Conservation (phyloP, 2,329 filamentous ascomycete species). For the Penicillium sp. region DNA sequence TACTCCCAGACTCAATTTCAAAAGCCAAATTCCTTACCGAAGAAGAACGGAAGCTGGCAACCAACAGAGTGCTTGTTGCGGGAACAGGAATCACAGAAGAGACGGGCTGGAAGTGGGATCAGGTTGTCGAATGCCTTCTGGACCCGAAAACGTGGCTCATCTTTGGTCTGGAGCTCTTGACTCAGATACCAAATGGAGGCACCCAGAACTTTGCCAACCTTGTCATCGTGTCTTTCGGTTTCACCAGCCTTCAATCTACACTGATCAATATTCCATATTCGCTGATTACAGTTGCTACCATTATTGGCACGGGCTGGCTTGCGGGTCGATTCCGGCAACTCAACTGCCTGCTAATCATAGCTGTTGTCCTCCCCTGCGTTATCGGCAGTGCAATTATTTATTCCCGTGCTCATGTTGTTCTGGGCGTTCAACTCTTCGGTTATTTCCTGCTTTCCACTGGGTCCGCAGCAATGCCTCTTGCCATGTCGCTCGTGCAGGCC, state of each 20-base stretch:
- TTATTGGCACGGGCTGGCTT: constrained; percentile 52
- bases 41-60: constrained; percentile 50
- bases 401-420: constrained; percentile 39
- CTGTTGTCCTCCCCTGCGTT: constrained; percentile 53
- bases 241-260: constrained; percentile 27
- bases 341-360: constrained; percentile 54
- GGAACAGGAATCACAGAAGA: constrained; percentile 54
- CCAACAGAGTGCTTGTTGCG: constrained; percentile 40
- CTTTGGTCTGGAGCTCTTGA: constrained; percentile 53
- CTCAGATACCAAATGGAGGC: constrained; percentile 60
- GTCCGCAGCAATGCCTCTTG: constrained; percentile 55
- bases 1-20: constrained; percentile 56
- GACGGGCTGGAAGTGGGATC: constrained; percentile 52
- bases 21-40: constrained; percentile 58
- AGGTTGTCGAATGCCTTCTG: constrained; percentile 54
- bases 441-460: constrained; percentile 60
- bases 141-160: constrained; percentile 64
- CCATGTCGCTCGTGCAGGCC: constrained; percentile 56
- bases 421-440: constrained; percentile 53
- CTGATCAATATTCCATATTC: constrained; percentile 61
- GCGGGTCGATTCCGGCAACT: constrained; percentile 53
- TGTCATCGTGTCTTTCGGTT: constrained; percentile 21
- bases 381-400: constrained; percentile 57
- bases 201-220: constrained; percentile 53
- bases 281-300: constrained; percentile 50